A percentile compares a stretch with the other conserved stretches of the same genome.
Conservation (phyloP, 179 eudicot species). For the Carnegiea gigantea region DNA sequence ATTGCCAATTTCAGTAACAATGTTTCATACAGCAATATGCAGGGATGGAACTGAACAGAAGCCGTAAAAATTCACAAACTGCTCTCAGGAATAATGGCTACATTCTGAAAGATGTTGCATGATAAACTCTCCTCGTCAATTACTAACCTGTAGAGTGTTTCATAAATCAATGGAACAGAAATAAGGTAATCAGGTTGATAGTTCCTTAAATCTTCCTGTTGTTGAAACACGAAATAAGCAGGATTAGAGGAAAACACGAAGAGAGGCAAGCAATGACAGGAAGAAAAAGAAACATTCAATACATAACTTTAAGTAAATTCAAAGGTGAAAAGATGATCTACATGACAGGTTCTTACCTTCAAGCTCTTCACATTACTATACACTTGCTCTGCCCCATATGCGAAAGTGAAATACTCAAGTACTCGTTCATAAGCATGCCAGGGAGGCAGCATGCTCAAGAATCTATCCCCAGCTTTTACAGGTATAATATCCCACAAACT, state of each 20-base stretch:
- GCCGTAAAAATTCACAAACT: background rate
- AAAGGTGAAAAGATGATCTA: constrained; percentile 8
- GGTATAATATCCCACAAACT: constrained; percentile 82
- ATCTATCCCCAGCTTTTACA: constrained; percentile 72
- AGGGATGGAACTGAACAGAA: background rate
- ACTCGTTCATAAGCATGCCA: constrained; percentile 99
- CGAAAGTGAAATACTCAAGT: constrained; percentile 69
- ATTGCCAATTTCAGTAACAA: background rate
- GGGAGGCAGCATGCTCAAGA: constrained; percentile 94
- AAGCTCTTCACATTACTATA: constrained; percentile 73
- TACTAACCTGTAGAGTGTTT: constrained; percentile 85
- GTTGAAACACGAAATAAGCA: constrained; percentile 15
- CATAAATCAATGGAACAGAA: constrained; percentile 85
- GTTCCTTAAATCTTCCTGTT: constrained; percentile 80
- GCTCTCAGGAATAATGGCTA: background rate
- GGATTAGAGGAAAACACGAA: background rate
- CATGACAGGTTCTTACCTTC: constrained; percentile 45
- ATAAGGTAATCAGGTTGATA: constrained; percentile 84
- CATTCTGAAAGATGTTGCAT: background rate
- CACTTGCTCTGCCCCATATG: constrained; percentile 72
- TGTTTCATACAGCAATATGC: background rate
- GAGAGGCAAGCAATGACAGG: background rate
- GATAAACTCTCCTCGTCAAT: constrained; percentile 2
- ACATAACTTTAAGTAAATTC: background rate
- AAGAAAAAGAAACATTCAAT: background rate